Evolutionary conservation across 805 yeast genomes (phyloP), one percentile per base, ranked within the genome.

Genomic region (Lipomyces yamadae): DNA sequence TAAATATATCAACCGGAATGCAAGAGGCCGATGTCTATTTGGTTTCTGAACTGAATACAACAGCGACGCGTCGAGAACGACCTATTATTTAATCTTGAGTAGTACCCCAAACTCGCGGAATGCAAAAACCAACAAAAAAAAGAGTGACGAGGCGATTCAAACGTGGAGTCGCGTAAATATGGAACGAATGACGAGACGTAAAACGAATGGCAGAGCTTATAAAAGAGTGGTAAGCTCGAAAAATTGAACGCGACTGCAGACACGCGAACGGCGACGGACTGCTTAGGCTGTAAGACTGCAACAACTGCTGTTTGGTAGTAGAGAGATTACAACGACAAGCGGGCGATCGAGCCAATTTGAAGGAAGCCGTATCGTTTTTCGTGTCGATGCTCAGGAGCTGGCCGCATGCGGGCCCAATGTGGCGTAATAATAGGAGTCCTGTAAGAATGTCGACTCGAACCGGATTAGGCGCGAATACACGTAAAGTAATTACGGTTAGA

Each of bases 221-320:
- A 52, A 52, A 29, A 52, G 55, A 52, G 34, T 52, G 55, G 55
- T 29, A 42, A 42, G 48, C 48, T 42, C 48, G 48, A 42, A n/a
- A n/a, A 42, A 37, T 37, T 37, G 48, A 6, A n/a, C 18, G 5
- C 18, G n/a, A 42, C 24, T 42, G 48, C 48, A 8, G 48, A 42
- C 8, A 42, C 24, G 48, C 24, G 48, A 42, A 42, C 18, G 7
- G n/a, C n/a, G 24, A 42, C 18, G 13, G 13, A 42, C 48, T 42
- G 48, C n/a, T n/a, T 6, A 0, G 24, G 48, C 18, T 42, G 24
- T 7, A 42, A 42, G 48, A 42, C 18, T 42, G 48, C 48, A 24
- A 24, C 24, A 24, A 24, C 24, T 24, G 24, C 24, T 24, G 24
- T 24, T 24, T 42, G 24, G 5, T 42, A 24, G 24, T 15, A 18